Conservation (phyloP, 139 green algal species). For the Monoraphidium neglectum region DNA sequence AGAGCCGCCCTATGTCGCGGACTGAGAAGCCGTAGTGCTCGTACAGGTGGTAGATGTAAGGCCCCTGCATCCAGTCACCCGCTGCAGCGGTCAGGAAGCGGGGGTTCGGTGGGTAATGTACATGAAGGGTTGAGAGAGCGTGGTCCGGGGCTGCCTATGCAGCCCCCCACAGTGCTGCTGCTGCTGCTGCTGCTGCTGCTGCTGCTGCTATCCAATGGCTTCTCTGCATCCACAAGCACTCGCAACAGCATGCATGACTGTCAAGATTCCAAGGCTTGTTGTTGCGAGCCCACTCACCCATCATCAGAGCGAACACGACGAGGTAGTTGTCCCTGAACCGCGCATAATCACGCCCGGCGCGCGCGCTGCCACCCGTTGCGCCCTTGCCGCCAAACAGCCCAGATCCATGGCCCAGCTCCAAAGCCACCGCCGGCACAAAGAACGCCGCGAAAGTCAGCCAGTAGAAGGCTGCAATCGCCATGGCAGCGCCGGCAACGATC, state of each 20-base stretch:
- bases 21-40: constrained; percentile 90
- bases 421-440: neutral
- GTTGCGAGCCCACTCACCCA: constrained; percentile 67
- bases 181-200: neutral
- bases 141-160: neutral
- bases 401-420: neutral
- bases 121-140: neutral
- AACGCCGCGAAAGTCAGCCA: neutral
- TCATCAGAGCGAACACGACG: constrained; percentile 96
- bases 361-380: neutral
- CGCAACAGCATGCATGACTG: neutral
- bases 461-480: neutral
- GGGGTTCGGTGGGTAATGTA: neutral
- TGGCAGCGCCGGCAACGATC: too few relatives aligned
- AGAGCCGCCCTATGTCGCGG: constrained; percentile 93
- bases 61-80: constrained; percentile 98
- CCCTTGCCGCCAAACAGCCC: neutral
- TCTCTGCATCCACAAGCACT: neutral
- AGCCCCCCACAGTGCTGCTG: neutral
- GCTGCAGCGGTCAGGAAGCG: constrained; percentile 70
- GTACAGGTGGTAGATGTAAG: constrained; percentile 98
- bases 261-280: neutral
- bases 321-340: constrained; percentile 94
- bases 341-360: neutral
- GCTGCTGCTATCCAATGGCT: neutral